Evolutionary conservation across 768 basidiomycete genomes (phyloP).

Genomic region (Mycena maculata): DNA sequence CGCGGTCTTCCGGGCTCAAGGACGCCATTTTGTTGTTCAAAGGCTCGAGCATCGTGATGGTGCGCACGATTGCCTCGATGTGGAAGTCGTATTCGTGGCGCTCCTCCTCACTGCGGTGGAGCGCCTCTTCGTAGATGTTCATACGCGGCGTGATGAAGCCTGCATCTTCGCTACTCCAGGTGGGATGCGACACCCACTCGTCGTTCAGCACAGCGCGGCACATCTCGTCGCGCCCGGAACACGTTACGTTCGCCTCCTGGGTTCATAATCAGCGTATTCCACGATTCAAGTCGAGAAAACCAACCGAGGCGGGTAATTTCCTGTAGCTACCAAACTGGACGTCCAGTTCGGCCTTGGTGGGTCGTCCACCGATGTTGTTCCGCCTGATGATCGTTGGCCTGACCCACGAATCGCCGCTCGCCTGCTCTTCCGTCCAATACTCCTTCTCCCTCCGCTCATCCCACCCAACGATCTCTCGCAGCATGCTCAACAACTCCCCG

Average conservation of each 20-base stretch:
- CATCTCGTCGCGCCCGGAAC: conserved; percentile 97
- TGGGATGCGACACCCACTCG: conserved; percentile 98
- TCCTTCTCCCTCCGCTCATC: conserved; percentile 78
- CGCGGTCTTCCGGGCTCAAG: conserved; percentile 82
- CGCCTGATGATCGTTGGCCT: conserved; percentile 58
- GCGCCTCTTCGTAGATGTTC: conserved; percentile 95
- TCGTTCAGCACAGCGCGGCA: conserved; percentile 97
- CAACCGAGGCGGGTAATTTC: conserved; percentile 83
- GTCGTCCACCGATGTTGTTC: conserved; percentile 52
- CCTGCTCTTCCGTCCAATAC: conserved; percentile 59
- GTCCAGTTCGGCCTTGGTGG: conserved; percentile 73
- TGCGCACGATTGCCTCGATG: conserved; percentile 93
- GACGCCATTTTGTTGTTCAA: conserved; percentile 88
- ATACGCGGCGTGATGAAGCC: conserved; percentile 92
- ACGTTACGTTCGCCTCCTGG: conserved; percentile 88
- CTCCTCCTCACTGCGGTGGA: conserved; percentile 97
- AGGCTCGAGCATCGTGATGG: conserved; percentile 91
- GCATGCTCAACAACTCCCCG: conserved; percentile 81
- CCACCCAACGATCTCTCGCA: conserved; percentile 90
- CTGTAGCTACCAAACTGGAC: conserved; percentile 91
- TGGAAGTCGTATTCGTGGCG: conserved; percentile 99
- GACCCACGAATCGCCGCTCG: conserved; percentile 61
- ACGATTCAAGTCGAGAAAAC: conserved; percentile 11
- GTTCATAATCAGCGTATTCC: conserved; percentile 7
- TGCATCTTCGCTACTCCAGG: conserved; percentile 94